Evolutionary conservation across 441 rosid species (phyloP), one percentile per base, ranked within the genome.

Genomic region (Brassica hybrid): DNA sequence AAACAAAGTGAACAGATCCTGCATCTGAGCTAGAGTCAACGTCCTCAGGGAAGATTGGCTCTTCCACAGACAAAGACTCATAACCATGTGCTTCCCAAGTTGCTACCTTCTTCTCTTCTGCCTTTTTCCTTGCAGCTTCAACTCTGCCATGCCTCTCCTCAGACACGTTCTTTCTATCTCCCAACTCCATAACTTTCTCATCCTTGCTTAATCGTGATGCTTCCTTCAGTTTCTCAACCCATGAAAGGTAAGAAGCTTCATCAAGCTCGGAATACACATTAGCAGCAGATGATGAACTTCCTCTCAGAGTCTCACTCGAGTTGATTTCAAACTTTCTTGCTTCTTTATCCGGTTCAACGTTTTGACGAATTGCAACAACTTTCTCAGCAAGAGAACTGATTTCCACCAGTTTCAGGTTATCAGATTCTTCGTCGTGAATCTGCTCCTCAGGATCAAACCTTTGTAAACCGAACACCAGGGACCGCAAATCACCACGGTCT

Each of bases 31-130:
- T 79, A 58, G 80, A 80, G 71, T 91, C 90, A 38, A 75, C 78
- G 71, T 79, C 86, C 48, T 69, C 76, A 34, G 88, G 89, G 14
- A 68, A 64, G 45, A 67, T 12, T 45, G 94, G 91, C 67, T 87
- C 92, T 82, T 87, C 81, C 74, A 92, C 85, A 61, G 91, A 88
- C 82, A 89, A 77, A 54, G 97, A 89, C 54, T 32, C 84, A 82
- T 94, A 94, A 79, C 97, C 97, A 27, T 81, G 85, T 75, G 90
- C 86, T 83, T 91, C 92, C 97, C 97, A 92, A 80, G 79, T 89
- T 4, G 82, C 81, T 75, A 84, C 76, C 85, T 90, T 94, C 84
- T 88, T 91, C 83, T 86, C 97, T 67, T 89, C 89, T 56, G 88
- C 90, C 76, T 89, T 90, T 84, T 85, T 89, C 83, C 80, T 90